Evolutionary conservation across 2,329 filamentous ascomycete genomes (phyloP).

Genomic region (Nemania sp.): DNA sequence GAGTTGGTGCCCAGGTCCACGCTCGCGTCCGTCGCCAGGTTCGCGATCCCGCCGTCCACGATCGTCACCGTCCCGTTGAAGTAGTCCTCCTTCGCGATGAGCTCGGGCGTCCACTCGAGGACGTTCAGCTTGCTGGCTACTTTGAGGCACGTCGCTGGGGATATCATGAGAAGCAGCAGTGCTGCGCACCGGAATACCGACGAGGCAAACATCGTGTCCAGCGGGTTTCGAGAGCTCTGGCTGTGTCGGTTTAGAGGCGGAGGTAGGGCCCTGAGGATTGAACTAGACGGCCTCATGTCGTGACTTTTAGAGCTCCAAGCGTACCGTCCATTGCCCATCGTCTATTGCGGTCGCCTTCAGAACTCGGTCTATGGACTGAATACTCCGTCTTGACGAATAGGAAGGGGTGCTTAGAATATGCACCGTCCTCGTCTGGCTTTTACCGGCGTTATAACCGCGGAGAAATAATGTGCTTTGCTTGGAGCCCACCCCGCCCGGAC

Average conservation of each 20-base stretch:
- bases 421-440: not conserved
- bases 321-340: too few species aligned
- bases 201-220: conserved; percentile 4
- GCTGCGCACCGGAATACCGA: not conserved
- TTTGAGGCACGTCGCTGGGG: conserved; percentile 18
- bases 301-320: too few species aligned
- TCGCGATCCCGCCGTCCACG: conserved; percentile 41
- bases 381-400: too few species aligned
- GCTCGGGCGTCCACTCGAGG: conserved; percentile 32
- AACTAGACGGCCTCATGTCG: too few species aligned
- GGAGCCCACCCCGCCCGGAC: too few species aligned
- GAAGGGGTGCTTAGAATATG: not conserved
- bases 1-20: conserved; percentile 43
- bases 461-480: not conserved
- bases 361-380: too few species aligned
- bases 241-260: too few species aligned
- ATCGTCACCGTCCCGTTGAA: conserved; percentile 30
- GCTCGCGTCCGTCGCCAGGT: conserved; percentile 32
- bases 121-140: conserved; percentile 31
- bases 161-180: conserved; percentile 10
- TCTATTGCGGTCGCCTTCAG: too few species aligned
- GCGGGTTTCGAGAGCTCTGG: too few species aligned
- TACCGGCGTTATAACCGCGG: conserved; percentile 11
- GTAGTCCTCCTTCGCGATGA: conserved; percentile 33
- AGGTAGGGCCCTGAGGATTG: too few species aligned